A percentile compares a stretch with the other conserved stretches of the same genome.
These are phyloP conservation scores for Magnusiomyces clavatus DNA, from an alignment of 1,139 yeast species.

Conservation along the genomic window DNA sequence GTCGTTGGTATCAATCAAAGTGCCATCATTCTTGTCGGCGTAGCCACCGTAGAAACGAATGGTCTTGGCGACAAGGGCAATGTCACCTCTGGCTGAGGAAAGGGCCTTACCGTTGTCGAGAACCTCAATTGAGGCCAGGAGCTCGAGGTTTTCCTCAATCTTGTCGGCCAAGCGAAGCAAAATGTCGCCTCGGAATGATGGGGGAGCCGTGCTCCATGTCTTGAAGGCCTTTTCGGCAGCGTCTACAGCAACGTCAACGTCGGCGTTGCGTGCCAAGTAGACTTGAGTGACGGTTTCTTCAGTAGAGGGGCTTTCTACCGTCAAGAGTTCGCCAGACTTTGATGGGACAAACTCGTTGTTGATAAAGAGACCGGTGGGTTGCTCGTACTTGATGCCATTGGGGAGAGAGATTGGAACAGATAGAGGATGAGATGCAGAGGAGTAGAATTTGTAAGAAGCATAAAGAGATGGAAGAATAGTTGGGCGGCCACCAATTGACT, in stretches of 20 bases:
- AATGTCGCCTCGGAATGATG: constrained; percentile 42
- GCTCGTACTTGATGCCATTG: constrained; percentile 46
- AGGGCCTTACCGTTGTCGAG: constrained; percentile 77
- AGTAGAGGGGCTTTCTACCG: constrained; percentile 59
- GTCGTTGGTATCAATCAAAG: constrained; percentile 54
- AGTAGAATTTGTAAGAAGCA: constrained; percentile 1
- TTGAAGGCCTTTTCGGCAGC: constrained; percentile 68
- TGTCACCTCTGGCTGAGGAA: constrained; percentile 49
- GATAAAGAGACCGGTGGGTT: constrained; percentile 76
- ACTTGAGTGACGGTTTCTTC: constrained; percentile 61
- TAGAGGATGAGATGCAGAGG: constrained; percentile 5
- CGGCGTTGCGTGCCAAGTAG: constrained; percentile 57
- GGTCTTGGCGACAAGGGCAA: constrained; percentile 50
- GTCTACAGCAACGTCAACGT: constrained; percentile 68
- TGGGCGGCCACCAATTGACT: background rate
- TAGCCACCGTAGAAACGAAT: constrained; percentile 75
- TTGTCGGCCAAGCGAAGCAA: constrained; percentile 46
- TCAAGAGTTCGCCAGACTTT: constrained; percentile 43
- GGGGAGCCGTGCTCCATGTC: constrained; percentile 36
- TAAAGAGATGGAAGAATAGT: constrained; percentile 5
- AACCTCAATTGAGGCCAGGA: constrained; percentile 64
- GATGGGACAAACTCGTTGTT: constrained; percentile 60
- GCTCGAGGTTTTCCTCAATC: constrained; percentile 42
- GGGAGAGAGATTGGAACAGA: constrained; percentile 39
- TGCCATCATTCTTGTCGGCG: constrained; percentile 78